Conservation (phyloP, 2,329 filamentous ascomycete species). For the Fusarium fujikuroi region DNA sequence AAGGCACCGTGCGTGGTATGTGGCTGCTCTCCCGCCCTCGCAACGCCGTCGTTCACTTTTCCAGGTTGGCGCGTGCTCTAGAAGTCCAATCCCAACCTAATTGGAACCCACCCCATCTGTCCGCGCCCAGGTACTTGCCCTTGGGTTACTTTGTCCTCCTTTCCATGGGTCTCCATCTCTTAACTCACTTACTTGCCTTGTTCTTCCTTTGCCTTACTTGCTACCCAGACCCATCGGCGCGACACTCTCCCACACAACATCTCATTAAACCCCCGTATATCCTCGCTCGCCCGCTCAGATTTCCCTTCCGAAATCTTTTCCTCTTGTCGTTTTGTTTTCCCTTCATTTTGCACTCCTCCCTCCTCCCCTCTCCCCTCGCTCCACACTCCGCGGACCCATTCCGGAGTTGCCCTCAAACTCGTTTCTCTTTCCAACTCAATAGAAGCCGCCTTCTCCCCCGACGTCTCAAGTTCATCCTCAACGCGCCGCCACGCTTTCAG, state of each 20-base stretch:
- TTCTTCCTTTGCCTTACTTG: conserved; percentile 24
- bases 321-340: conserved; percentile 46
- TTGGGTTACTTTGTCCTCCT: conserved; percentile 42
- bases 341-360: conserved; percentile 44
- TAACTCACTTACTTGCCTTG: conserved; percentile 15
- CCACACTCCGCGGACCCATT: conserved; percentile 49
- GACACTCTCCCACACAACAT: conserved; percentile 42
- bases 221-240: conserved; percentile 15
- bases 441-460: conserved; percentile 36
- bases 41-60: conserved; percentile 37
- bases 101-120: conserved; percentile 28
- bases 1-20: conserved; percentile 46
- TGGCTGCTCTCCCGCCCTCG: conserved; percentile 41
- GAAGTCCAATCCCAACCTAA: conserved; percentile 38
- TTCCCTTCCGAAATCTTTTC: conserved; percentile 46
- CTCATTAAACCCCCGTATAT: conserved; percentile 51
- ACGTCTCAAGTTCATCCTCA: conserved; percentile 41
- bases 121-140: conserved; percentile 21
- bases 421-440: conserved; percentile 44
- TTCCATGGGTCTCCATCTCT: conserved; percentile 31
- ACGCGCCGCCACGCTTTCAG: conserved; percentile 41
- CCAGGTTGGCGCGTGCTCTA: conserved; percentile 34
- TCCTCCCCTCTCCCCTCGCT: conserved; percentile 43
- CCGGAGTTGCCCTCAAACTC: conserved; percentile 44
- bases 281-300: conserved; percentile 40